Percentiles rank a stretch among this genome's conserved stretches.
These are phyloP conservation scores for Lepidium campestre DNA, from an alignment of 441 rosid species.

Conservation along the genomic window DNA sequence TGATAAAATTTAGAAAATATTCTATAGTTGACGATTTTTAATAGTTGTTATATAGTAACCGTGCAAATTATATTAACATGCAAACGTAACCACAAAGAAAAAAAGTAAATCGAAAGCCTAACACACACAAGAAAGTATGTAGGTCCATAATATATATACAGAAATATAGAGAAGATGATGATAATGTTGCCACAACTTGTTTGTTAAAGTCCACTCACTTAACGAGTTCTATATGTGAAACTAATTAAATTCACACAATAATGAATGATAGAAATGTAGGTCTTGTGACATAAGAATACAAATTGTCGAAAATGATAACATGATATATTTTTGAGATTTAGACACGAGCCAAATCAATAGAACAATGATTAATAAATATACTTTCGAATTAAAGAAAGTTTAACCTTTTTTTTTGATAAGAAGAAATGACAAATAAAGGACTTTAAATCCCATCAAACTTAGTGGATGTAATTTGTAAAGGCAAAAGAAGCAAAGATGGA, in stretches of 20 bases:
- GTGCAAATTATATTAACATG: background rate
- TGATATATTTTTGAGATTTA: constrained; percentile 18
- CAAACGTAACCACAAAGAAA: background rate
- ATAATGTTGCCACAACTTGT: background rate
- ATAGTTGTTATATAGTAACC: no score
- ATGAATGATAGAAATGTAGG: constrained; percentile 6
- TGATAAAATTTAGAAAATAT: no score
- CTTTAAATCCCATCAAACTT: constrained; percentile 23
- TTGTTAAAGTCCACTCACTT: constrained; percentile 22
- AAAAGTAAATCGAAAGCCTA: background rate
- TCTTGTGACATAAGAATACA: constrained; percentile 27
- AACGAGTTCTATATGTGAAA: constrained; percentile 25
- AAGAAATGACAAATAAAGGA: background rate
- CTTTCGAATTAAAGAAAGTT: constrained; percentile 6
- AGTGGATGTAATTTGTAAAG: background rate
- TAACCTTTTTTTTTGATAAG: background rate
- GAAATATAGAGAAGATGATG: background rate
- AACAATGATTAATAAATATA: background rate
- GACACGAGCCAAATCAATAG: constrained; percentile 18
- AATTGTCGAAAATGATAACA: constrained; percentile 10
- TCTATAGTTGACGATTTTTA: no score
- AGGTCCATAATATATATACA: constrained; percentile 4
- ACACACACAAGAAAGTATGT: background rate
- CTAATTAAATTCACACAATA: background rate
- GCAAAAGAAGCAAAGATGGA: constrained; percentile 8